phyloP scores from a whole-genome alignment of 441 rosid species.

The Euphorbia corollata region DNA sequence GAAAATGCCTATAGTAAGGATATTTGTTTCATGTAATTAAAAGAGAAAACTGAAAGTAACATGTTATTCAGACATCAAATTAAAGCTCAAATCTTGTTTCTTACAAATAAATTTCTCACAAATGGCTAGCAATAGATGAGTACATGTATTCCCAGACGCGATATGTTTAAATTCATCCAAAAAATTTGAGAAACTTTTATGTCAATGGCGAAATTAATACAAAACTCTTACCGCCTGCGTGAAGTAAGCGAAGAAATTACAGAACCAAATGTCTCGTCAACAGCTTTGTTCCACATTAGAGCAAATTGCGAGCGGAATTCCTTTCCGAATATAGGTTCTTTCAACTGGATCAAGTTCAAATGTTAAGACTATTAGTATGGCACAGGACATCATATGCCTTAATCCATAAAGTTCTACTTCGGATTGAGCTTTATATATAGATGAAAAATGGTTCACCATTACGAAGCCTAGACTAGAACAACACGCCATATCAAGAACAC shows the following conservation, averaged over 20 bases:
- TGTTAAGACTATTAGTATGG: conserved; percentile 12
- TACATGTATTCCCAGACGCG: conserved; percentile 11
- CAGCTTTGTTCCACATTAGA: conserved; percentile 73
- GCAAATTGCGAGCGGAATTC: conserved; percentile 46
- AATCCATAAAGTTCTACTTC: conserved; percentile 1
- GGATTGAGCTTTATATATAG: neutral
- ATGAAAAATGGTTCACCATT: neutral
- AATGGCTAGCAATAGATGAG: conserved; percentile 7
- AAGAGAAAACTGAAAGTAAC: conserved; percentile 8
- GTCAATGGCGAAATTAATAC: conserved; percentile 4
- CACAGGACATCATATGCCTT: neutral
- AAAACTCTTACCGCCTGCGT: conserved; percentile 44
- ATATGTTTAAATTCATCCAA: conserved; percentile 12
- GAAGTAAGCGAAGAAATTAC: conserved; percentile 56
- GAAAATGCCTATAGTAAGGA: neutral
- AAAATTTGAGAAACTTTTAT: conserved; percentile 13
- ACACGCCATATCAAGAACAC: neutral
- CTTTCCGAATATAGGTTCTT: conserved; percentile 53
- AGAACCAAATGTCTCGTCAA: conserved; percentile 69
- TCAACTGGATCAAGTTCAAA: conserved; percentile 38
- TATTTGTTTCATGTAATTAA: neutral
- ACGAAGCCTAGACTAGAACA: neutral
- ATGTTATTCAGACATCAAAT: conserved; percentile 10
- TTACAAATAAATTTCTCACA: neutral
- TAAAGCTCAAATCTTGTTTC: conserved; percentile 6